A percentile compares a stretch with the other conserved stretches of the same genome.
Conservation (phyloP, 106 monocot species). For the Dendrobium huoshanense region DNA sequence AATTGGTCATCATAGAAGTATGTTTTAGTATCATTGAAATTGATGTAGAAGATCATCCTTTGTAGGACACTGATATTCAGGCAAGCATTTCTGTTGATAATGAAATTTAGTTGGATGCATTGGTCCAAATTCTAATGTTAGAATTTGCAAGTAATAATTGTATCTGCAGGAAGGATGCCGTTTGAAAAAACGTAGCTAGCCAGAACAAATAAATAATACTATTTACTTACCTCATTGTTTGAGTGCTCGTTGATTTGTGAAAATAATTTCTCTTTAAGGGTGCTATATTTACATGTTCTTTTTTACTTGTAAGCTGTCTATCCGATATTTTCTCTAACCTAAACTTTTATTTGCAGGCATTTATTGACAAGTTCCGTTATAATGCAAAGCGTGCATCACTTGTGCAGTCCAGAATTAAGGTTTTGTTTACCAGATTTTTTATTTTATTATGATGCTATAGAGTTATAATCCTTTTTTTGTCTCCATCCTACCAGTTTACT, state of each 20-base stretch:
- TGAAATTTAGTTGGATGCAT: too few species aligned
- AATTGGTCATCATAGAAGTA: too few species aligned
- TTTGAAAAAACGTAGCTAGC: background rate
- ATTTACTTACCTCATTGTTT: background rate
- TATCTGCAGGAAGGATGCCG: background rate
- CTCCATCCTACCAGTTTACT: background rate
- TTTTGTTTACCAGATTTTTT: constrained; percentile 9
- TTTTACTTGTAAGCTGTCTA: background rate
- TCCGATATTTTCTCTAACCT: constrained; percentile 7
- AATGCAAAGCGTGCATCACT: constrained; percentile 98
- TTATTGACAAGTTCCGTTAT: constrained; percentile 97
- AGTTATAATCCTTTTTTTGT: background rate
- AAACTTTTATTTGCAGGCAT: constrained; percentile 48
- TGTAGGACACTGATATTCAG: too few species aligned
- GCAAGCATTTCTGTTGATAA: too few species aligned
- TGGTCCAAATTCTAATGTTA: background rate
- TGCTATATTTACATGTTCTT: background rate
- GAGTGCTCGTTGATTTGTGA: background rate
- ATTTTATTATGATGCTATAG: background rate
- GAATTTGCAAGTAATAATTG: background rate
- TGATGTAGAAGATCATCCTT: too few species aligned
- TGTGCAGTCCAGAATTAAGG: constrained; percentile 99
- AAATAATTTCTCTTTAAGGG: background rate
- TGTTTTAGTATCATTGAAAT: too few species aligned
- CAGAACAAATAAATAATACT: background rate